phyloP scores from a whole-genome alignment of 2,329 filamentous ascomycete species.

The Calonectria fujianensis region DNA sequence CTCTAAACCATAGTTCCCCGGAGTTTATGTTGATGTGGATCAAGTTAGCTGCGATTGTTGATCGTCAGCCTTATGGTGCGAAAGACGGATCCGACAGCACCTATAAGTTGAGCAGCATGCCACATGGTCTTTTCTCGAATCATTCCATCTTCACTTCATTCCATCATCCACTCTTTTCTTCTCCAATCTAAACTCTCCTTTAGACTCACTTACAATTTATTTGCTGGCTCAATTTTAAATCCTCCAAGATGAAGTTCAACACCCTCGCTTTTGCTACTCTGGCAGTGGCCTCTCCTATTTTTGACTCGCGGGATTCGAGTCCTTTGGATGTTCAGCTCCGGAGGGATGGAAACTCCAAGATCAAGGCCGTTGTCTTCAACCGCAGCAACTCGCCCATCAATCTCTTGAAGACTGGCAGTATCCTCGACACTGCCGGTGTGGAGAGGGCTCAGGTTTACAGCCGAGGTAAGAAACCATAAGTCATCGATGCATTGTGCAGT shows the following conservation, averaged over 20 bases:
- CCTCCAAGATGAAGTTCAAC: constrained; percentile 62
- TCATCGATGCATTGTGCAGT: neutral
- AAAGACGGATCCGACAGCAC: neutral
- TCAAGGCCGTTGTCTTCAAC: constrained; percentile 70
- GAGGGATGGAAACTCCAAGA: constrained; percentile 65
- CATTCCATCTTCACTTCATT: neutral
- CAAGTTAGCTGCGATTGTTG: neutral
- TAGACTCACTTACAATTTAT: too few relatives aligned
- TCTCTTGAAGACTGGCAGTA: constrained; percentile 68
- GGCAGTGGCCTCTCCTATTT: constrained; percentile 55
- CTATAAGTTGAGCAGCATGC: neutral
- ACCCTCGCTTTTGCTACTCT: constrained; percentile 59
- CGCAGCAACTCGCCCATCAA: constrained; percentile 65
- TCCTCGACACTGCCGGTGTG: constrained; percentile 68
- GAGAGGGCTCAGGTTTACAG: constrained; percentile 69
- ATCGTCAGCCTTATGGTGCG: too few relatives aligned
- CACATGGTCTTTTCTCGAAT: neutral
- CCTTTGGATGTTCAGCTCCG: constrained; percentile 63
- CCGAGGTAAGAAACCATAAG: constrained; percentile 55
- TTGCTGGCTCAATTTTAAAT: neutral
- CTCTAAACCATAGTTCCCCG: neutral
- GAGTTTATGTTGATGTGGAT: neutral
- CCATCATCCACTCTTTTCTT: neutral
- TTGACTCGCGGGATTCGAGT: constrained; percentile 37
- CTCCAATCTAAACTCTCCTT: neutral